phyloP scores from a whole-genome alignment of 140 eudicot genomes.

The Senecio squalidus region DNA sequence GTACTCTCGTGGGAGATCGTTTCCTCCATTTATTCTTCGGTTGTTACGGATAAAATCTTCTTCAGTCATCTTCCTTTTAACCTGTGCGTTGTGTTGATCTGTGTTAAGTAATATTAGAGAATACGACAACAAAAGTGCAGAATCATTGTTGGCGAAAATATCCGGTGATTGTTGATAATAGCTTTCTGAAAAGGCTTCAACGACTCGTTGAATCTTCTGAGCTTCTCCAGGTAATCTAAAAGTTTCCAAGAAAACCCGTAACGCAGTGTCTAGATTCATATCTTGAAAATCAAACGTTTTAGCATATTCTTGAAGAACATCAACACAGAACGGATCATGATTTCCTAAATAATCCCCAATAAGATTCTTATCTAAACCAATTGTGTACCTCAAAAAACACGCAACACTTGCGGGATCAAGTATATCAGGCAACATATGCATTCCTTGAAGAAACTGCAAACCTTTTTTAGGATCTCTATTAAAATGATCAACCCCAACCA shows the following conservation, averaged over 20 bases:
- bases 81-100: constrained; percentile 82
- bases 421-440: constrained; percentile 66
- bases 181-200: constrained; percentile 82
- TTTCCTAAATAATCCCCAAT: constrained; percentile 85
- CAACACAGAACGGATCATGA: constrained; percentile 82
- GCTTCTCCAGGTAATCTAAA: constrained; percentile 86
- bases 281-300: constrained; percentile 83
- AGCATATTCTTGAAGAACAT: constrained; percentile 88
- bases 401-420: constrained; percentile 88
- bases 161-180: constrained; percentile 67
- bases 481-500: constrained; percentile 88
- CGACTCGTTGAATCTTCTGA: constrained; percentile 80
- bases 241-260: constrained; percentile 75
- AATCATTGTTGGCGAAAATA: constrained; percentile 73
- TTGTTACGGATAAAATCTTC: constrained; percentile 86
- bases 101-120: constrained; percentile 82
- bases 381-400: constrained; percentile 75
- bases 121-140: constrained; percentile 69
- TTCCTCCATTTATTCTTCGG: constrained; percentile 78
- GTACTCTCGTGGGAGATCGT: constrained; percentile 81
- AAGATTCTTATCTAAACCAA: constrained; percentile 77
- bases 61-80: constrained; percentile 83
- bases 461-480: constrained; percentile 81
- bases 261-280: constrained; percentile 79
- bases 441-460: constrained; percentile 73